Evolutionary conservation across 177 flowering plant species (phyloP), one percentile per base, ranked within the genome.

Genomic region (Tripterygium wilfordii): DNA sequence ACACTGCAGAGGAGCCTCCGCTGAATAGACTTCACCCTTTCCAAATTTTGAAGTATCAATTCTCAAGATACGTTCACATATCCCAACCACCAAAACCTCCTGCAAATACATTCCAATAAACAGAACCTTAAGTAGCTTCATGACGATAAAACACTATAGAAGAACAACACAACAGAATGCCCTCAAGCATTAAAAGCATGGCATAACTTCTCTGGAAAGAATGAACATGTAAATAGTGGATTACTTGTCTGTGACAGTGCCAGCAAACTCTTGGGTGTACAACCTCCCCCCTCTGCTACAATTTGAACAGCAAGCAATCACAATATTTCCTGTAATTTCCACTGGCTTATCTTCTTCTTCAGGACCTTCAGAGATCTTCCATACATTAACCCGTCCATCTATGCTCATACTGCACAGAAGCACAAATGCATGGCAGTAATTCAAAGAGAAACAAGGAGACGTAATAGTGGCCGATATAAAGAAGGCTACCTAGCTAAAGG

Each of bases 231-330:
- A 24, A 16, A 17, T 22, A 28, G 15, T 5, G 4, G 17, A 28
- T 32, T 82, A 87, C 99, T 59, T 94, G 96, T 70, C 87, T 94
- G 75, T 87, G 95, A 42, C 83, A 81, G 52, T 94, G 95, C 97
- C 99, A 90, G 69, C 97, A 94, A 58, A 94, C 69, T 48, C 90
- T 68, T 31, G 99, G 99, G 58, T 83, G 86, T 24, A 65, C 57
- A 56, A 75, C n/a, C 49, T 41, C 71, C 80, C 18, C 64, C 76
- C 31, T 54, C 92, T 51, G 88, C 92, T 24, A 51, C 51, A 15
- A 94, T 70, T 53, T 87, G 83, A 60, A 90, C 42, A n/a, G n/a
- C n/a, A n/a, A 32, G 95, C 82, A 61, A 73, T 53, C 32, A 87
- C 57, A 36, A 75, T 36, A 42, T 69, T 70, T 47, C 88, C 97